phyloP scores from a whole-genome alignment of 257 asterid species.

The Cynanchum wilfordii region DNA sequence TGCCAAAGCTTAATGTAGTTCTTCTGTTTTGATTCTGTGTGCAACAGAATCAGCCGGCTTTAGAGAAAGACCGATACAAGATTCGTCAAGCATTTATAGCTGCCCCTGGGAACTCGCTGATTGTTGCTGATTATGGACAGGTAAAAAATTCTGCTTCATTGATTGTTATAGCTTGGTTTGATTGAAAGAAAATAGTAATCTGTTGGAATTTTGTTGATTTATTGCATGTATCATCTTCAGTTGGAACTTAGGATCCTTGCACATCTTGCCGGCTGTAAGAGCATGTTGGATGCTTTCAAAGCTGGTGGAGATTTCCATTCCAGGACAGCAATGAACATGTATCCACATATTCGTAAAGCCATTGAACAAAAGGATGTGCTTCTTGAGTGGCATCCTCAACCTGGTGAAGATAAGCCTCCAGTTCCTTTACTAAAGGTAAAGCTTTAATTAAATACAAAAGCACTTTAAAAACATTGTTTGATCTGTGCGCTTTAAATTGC shows the following conservation, averaged over 20 bases:
- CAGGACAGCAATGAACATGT: conserved; percentile 98
- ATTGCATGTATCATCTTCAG: conserved; percentile 36
- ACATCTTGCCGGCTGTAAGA: conserved; percentile 84
- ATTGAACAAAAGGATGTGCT: conserved; percentile 62
- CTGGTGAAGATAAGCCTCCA: conserved; percentile 87
- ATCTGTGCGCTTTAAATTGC: neutral
- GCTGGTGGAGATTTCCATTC: conserved; percentile 99
- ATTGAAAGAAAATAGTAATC: neutral
- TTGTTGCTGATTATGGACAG: conserved; percentile 98
- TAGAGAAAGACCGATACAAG: conserved; percentile 97
- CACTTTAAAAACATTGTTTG: conserved; percentile 1
- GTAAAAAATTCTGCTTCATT: conserved; percentile 28
- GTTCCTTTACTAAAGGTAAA: conserved; percentile 87
- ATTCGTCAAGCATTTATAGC: conserved; percentile 92
- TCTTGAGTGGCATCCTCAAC: conserved; percentile 95
- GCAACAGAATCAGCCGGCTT: conserved; percentile 88
- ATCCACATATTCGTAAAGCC: conserved; percentile 84
- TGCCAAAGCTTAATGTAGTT: conserved; percentile 1
- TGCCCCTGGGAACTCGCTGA: conserved; percentile 82
- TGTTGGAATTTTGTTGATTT: conserved; percentile 14
- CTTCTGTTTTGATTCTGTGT: conserved; percentile 13
- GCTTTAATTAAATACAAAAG: neutral
- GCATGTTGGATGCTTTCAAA: conserved; percentile 88
- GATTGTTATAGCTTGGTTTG: neutral
- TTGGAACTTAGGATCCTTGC: conserved; percentile 99